phyloP scores from a whole-genome alignment of 75 land plant species.

The Gnetum montanum region DNA sequence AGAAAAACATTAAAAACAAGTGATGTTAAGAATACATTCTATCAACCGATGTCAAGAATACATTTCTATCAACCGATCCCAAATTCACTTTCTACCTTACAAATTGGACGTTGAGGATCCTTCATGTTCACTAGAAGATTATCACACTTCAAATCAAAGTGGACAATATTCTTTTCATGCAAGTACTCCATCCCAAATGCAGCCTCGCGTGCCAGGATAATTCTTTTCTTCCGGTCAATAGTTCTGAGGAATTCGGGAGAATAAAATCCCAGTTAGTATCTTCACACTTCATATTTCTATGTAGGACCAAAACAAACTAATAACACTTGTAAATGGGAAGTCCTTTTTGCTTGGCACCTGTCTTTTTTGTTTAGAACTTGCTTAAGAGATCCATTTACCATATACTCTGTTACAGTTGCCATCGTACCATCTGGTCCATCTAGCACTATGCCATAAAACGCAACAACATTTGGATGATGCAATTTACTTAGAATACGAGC shows the following conservation, averaged over 20 bases:
- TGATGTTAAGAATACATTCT: not conserved
- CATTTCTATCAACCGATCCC: no score
- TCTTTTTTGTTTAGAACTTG: conserved; percentile 31
- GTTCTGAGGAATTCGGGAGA: conserved; percentile 10
- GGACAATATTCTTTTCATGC: conserved; percentile 42
- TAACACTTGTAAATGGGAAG: no score
- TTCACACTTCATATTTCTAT: no score
- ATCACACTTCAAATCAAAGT: conserved; percentile 43
- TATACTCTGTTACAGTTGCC: conserved; percentile 41
- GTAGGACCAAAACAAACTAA: no score
- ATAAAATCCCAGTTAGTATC: no score
- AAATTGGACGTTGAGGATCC: conserved; percentile 35
- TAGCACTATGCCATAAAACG: conserved; percentile 34
- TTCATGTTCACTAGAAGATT: conserved; percentile 35
- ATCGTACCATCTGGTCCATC: conserved; percentile 40
- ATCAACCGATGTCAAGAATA: no score
- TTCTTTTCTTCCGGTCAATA: conserved; percentile 30
- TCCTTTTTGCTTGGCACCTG: no score
- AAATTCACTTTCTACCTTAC: no score
- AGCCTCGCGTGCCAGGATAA: conserved; percentile 39
- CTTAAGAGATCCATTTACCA: conserved; percentile 49
- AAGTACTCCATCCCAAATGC: conserved; percentile 50
- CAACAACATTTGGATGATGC: conserved; percentile 48
- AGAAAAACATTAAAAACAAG: conserved; percentile 3
- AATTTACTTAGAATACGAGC: conserved; percentile 24